A percentile compares a stretch with the other conserved stretches of the same genome.
Evolutionary conservation across 805 yeast genomes (phyloP).

Genomic region (Metschnikowia noctiluminum): DNA sequence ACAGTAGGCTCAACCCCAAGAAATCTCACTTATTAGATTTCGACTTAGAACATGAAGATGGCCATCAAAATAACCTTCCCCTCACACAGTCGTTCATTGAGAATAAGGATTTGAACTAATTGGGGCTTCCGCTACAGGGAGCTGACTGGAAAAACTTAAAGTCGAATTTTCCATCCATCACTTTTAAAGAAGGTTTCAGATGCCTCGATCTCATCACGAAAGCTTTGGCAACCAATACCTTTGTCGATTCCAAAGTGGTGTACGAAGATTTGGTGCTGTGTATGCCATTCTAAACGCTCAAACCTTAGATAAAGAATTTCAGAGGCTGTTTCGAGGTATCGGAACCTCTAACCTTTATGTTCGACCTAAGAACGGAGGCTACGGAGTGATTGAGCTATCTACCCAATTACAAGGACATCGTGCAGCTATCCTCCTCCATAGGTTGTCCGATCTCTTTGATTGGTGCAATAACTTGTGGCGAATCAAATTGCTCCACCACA

Average conservation of each 20-base stretch:
- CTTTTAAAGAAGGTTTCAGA: not conserved
- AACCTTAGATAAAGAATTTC: no score
- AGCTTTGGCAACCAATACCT: not conserved
- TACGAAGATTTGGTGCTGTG: not conserved
- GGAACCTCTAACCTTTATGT: not conserved
- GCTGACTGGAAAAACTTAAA: not conserved
- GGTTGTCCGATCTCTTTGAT: not conserved
- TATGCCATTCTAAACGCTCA: not conserved
- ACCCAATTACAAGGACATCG: not conserved
- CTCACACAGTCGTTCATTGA: not conserved
- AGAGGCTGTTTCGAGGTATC: not conserved
- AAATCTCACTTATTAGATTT: not conserved
- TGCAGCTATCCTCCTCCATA: not conserved
- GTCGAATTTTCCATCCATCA: not conserved
- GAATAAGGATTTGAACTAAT: not conserved
- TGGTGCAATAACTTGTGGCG: not conserved
- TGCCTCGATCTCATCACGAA: not conserved
- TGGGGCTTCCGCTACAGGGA: not conserved
- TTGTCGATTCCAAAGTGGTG: not conserved
- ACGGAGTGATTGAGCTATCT: not conserved
- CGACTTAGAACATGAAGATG: not conserved
- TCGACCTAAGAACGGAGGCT: not conserved
- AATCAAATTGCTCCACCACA: not conserved
- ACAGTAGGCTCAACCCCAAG: not conserved
- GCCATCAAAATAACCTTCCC: not conserved